Evolutionary conservation across 441 rosid species (phyloP), one percentile per base, ranked within the genome.

Genomic region (Lagerstroemia fauriei): DNA sequence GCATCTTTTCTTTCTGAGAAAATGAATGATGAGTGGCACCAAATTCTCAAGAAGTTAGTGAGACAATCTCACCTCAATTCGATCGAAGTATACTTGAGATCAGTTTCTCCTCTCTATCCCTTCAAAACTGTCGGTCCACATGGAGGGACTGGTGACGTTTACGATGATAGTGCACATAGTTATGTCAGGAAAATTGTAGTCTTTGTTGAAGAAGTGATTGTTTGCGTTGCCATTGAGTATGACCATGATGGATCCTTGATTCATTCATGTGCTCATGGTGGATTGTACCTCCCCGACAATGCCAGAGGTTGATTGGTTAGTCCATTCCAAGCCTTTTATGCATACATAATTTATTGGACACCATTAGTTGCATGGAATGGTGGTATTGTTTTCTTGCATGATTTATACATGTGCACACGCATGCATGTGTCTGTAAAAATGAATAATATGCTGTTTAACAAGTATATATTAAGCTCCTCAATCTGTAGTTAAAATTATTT

Each of bases 71-170:
- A 31, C 18, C 44, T 79, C 7, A 16, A 79, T 24, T 79, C 81
- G 9, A 7, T 79, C 1, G 75, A 75, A 79, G 81, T 73, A 29
- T 68, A 79, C 18, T 27, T 79, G 0, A n/a, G 53, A 50, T 73
- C 48, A 32, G n/a, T 79, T 22, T 68, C 81, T 22, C 80, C 46
- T 69, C 7, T 66, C 8, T 12, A 79, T 32, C 57, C 47, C 1
- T 25, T 27, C 48, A 1, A 48, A 41, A 16, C 10, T 69, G 27
- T 10, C 12, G 81, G 81, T 20, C 75, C 75, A 46, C 68, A 69
- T 3, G 76, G 76, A 70, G 82, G 82, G 32, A 4, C 44, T 70
- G 82, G 82, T 20, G 9, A 0, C 10, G 7, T 10, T 48, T 48
- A 48, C 29, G 73, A 78, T 0, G 81, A 78, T n/a, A 73, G 46